Conservation (phyloP, 306 rosid genomes). For the Prunus armeniaca region DNA sequence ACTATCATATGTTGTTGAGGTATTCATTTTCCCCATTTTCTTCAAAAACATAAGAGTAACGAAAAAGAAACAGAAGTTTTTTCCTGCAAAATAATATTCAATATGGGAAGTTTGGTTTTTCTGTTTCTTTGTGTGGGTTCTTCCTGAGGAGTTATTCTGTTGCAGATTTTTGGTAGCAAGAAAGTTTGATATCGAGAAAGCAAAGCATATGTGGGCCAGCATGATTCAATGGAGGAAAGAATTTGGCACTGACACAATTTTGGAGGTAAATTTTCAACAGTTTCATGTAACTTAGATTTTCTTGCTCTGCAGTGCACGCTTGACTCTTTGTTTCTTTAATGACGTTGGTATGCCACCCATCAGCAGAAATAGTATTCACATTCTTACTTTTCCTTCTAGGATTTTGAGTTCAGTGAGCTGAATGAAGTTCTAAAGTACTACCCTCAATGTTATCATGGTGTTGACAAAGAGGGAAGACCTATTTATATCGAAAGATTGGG, state of each 20-base stretch:
- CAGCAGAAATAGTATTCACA: not conserved
- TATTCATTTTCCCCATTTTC: slow-evolving; percentile 13
- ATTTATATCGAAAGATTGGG: slow-evolving; percentile 86
- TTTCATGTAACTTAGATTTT: not conserved
- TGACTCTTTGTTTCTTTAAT: not conserved
- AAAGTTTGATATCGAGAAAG: slow-evolving; percentile 81
- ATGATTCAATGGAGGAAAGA: slow-evolving; percentile 96
- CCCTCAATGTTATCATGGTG: slow-evolving; percentile 92
- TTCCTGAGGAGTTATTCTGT: slow-evolving; percentile 13
- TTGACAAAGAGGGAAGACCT: slow-evolving; percentile 91
- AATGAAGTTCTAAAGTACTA: slow-evolving; percentile 69
- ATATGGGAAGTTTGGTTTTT: slow-evolving; percentile 15
- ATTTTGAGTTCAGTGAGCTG: slow-evolving; percentile 72
- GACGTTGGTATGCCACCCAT: not conserved
- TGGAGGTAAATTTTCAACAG: slow-evolving; percentile 51
- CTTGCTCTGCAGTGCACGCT: not conserved
- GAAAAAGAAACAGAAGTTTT: not conserved
- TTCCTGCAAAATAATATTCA: slow-evolving; percentile 4
- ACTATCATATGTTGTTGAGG: slow-evolving; percentile 82
- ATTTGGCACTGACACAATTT: slow-evolving; percentile 70
- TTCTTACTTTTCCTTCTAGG: slow-evolving; percentile 36
- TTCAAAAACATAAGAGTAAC: not conserved
- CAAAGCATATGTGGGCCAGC: slow-evolving; percentile 88
- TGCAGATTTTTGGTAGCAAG: slow-evolving; percentile 91
- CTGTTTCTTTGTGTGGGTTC: not conserved